These are phyloP conservation scores for Penstemon eatonii DNA, from an alignment of 257 asterid genomes.

Conservation along the genomic window DNA sequence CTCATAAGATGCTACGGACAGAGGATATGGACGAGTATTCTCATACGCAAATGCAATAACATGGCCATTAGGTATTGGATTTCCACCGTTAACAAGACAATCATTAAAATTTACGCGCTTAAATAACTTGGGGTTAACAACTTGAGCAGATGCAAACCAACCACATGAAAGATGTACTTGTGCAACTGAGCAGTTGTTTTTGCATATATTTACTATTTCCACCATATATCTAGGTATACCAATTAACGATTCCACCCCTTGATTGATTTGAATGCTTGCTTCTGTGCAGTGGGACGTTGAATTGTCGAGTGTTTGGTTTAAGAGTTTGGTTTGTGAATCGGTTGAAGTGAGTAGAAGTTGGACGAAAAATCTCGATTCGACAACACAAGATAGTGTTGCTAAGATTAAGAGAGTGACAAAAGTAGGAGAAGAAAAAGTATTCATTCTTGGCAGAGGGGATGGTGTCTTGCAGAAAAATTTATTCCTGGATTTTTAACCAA, in stretches of 20 bases:
- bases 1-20: constrained; percentile 20
- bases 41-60: constrained; percentile 15
- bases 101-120: constrained; percentile 9
- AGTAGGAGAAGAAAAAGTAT: not conserved
- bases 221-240: constrained; percentile 22
- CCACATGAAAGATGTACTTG: constrained; percentile 1
- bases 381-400: not conserved
- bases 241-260: not conserved
- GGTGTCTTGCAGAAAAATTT: not conserved
- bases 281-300: not conserved
- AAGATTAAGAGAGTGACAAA: not conserved
- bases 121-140: constrained; percentile 4
- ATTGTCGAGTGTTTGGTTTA: not conserved
- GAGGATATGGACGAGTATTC: constrained; percentile 2
- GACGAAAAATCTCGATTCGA: not conserved
- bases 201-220: not conserved
- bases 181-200: constrained; percentile 17
- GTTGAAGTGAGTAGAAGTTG: not conserved
- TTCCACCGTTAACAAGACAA: constrained; percentile 27
- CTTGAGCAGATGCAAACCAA: constrained; percentile 11
- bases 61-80: constrained; percentile 15
- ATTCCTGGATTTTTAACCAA: not conserved
- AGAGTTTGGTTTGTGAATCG: too few relatives aligned
- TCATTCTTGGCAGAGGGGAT: not conserved
- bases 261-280: constrained; percentile 8